These are phyloP conservation scores for Epichloe gansuensis DNA, from an alignment of 2,329 filamentous ascomycete species.

Conservation along the genomic window DNA sequence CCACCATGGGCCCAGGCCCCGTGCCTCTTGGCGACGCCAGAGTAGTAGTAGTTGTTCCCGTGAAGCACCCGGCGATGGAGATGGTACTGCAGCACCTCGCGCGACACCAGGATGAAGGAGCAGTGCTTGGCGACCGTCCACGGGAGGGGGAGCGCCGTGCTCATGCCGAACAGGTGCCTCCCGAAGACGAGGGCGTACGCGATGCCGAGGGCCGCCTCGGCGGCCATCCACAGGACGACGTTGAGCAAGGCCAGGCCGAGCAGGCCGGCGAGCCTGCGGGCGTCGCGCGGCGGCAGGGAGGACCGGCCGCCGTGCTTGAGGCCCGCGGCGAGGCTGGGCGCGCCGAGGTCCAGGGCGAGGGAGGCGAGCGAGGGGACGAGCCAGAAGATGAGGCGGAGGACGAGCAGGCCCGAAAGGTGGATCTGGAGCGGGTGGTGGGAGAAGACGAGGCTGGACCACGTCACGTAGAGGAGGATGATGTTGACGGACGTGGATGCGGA, in stretches of 20 bases:
- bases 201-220: slow-evolving; percentile 30
- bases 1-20: slow-evolving; percentile 35
- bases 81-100: slow-evolving; percentile 55
- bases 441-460: slow-evolving; percentile 73
- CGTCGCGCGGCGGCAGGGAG: slow-evolving; percentile 34
- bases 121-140: slow-evolving; percentile 41
- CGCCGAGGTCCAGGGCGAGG: slow-evolving; percentile 55
- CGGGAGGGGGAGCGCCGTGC: slow-evolving; percentile 36
- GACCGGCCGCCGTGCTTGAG: slow-evolving; percentile 53
- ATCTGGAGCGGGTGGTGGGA: slow-evolving; percentile 63
- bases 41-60: slow-evolving; percentile 12
- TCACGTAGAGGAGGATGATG: slow-evolving; percentile 79
- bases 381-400: slow-evolving; percentile 56
- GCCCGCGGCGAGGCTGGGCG: slow-evolving; percentile 55
- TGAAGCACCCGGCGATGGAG: slow-evolving; percentile 65
- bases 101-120: slow-evolving; percentile 27
- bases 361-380: slow-evolving; percentile 60
- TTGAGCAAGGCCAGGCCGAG: slow-evolving; percentile 33
- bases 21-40: slow-evolving; percentile 29
- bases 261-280: slow-evolving; percentile 20
- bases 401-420: slow-evolving; percentile 58
- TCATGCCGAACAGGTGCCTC: slow-evolving; percentile 32
- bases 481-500: slow-evolving; percentile 73
- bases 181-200: slow-evolving; percentile 21
- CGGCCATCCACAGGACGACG: slow-evolving; percentile 27